Evolutionary conservation across 768 basidiomycete genomes (phyloP), one percentile per base, ranked within the genome.

Genomic region (Pulveroboletus frians): DNA sequence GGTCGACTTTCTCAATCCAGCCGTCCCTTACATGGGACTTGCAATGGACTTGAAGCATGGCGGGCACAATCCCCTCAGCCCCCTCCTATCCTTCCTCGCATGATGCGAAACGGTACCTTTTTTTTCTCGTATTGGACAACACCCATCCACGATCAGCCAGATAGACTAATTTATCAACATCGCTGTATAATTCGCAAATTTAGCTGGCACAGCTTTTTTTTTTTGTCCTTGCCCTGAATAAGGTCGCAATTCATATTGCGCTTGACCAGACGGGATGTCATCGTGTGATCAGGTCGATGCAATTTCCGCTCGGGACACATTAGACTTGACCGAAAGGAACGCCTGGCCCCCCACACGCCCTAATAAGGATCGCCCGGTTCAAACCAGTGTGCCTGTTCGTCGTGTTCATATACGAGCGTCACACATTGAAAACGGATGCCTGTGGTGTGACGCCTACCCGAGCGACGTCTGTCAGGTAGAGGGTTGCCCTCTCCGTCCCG

Each of bases 131-230:
- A 21, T 45, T 45, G 39, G 42, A 45, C 21, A 21, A 17, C 48
- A 47, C 44, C 3, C 30, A 23, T 21, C 23, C 47, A 49, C 20
- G 47, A 46, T 46, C 48, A 43, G n/a, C 32, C 47, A 59, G 43
- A 26, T 56, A 52, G 46, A 60, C 26, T 56, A 60, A 63, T 53
- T 51, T 59, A 61, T 60, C 39, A 23, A 47, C 30, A 7, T 26
- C 42, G 47, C 39, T 54, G 44, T 34, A 44, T 23, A 26, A 51
- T 30, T 21, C 20, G 30, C 37, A 10, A 29, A 20, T 30, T 26
- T 29, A 30, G 31, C 18, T 34, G 23, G 47, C 44, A 48, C 6
- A 23, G 18, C 47, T 30, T 15, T 45, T 35, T 35, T 20, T 45
- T 15, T 36, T 7, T 38, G 43, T 26, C 31, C 6, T 34, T 21